phyloP scores from a whole-genome alignment of 495 filamentous ascomycete species.

The Tuber umbilicatum region DNA sequence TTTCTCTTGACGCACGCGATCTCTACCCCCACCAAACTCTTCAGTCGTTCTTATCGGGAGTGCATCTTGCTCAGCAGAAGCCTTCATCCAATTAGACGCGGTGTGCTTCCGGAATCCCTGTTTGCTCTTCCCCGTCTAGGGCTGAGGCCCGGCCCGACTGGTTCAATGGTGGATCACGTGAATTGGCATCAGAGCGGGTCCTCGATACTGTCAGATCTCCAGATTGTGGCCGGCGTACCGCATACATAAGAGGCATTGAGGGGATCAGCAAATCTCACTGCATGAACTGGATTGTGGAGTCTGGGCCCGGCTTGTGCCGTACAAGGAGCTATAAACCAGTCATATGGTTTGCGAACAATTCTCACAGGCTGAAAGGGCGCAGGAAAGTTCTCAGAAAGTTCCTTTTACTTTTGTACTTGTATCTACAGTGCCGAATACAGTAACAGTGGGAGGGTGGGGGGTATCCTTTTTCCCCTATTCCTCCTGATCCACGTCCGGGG shows the following conservation, averaged over 20 bases:
- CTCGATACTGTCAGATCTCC: background rate
- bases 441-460: background rate
- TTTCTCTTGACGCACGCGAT: background rate
- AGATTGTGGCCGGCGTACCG: background rate
- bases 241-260: background rate
- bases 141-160: constrained; percentile 1
- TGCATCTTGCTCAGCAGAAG: background rate
- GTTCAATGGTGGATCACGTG: background rate
- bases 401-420: too few relatives aligned
- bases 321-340: background rate
- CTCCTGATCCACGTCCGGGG: constrained; percentile 37
- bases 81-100: background rate
- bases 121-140: background rate
- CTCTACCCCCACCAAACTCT: background rate
- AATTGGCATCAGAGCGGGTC: background rate
- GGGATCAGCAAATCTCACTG: background rate
- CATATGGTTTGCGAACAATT: background rate
- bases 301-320: background rate
- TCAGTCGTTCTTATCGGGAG: background rate
- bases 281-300: background rate
- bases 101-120: background rate
- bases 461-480: constrained; percentile 18
- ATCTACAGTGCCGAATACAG: background rate
- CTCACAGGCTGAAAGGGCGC: background rate
- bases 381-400: background rate